Evolutionary conservation across 495 filamentous ascomycete species (phyloP).

Genomic region (Bombardia bombarda): DNA sequence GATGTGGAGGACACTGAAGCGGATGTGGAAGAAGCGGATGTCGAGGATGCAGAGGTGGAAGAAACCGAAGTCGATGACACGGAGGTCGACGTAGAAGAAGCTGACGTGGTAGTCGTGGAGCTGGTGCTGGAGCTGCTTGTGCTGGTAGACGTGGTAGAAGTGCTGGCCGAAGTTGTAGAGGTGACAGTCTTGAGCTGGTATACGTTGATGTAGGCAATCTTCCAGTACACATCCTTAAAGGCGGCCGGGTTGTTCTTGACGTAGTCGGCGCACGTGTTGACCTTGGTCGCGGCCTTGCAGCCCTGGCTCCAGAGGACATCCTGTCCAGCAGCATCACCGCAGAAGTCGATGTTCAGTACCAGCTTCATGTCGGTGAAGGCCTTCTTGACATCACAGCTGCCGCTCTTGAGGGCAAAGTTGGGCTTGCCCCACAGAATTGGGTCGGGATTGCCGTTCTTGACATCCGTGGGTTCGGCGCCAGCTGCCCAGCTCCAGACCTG

Average conservation of each 20-base stretch:
- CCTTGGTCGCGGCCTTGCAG: slow-evolving; percentile 13
- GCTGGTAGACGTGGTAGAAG: slow-evolving; percentile 1
- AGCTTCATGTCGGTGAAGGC: slow-evolving; percentile 40
- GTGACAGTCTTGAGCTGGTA: slow-evolving; percentile 17
- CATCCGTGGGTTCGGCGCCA: slow-evolving; percentile 30
- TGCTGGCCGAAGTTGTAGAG: slow-evolving; percentile 36
- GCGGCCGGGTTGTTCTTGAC: slow-evolving; percentile 49
- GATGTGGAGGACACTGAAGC: slow-evolving; percentile 21
- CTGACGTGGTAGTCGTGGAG: slow-evolving; percentile 14
- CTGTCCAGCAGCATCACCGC: slow-evolving; percentile 34
- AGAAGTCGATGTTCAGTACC: slow-evolving; percentile 42
- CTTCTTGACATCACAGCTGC: slow-evolving; percentile 33
- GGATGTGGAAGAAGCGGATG: slow-evolving; percentile 8
- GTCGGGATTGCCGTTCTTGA: slow-evolving; percentile 52
- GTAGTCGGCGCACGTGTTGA: slow-evolving; percentile 42
- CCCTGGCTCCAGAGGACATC: slow-evolving; percentile 15
- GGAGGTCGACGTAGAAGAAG: slow-evolving; percentile 9
- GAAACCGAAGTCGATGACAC: background rate
- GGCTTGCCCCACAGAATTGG: slow-evolving; percentile 59
- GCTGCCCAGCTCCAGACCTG: slow-evolving; percentile 70
- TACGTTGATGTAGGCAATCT: slow-evolving; percentile 48
- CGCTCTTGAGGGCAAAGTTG: slow-evolving; percentile 39
- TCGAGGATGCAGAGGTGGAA: slow-evolving; percentile 9
- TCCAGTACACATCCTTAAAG: slow-evolving; percentile 51
- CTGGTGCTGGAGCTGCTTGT: slow-evolving; percentile 2